These are phyloP conservation scores for Turritis glabra DNA, from an alignment of 345 rosid genomes.

Conservation along the genomic window DNA sequence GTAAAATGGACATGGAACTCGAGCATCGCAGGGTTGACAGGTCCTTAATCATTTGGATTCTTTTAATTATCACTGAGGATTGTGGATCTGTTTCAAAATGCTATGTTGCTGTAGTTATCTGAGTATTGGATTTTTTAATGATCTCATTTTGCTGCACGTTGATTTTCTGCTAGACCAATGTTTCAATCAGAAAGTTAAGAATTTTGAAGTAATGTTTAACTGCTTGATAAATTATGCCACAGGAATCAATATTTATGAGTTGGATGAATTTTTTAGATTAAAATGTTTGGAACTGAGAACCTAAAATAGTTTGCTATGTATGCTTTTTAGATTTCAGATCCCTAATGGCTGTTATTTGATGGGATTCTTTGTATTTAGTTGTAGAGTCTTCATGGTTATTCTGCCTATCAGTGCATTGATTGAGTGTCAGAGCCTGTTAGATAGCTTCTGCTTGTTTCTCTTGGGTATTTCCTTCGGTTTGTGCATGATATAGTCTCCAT, in stretches of 20 bases:
- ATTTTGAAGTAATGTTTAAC: not conserved
- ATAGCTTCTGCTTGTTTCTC: not conserved
- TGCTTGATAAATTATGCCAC: conserved; percentile 8
- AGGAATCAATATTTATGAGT: not conserved
- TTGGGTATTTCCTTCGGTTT: not conserved
- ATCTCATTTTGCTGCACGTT: not conserved
- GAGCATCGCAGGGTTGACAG: conserved; percentile 84
- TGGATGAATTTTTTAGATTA: not conserved
- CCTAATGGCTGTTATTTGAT: not conserved
- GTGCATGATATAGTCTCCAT: not conserved
- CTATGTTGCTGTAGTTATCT: not conserved
- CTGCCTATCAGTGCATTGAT: not conserved
- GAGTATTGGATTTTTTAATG: not conserved
- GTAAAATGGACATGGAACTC: conserved; percentile 80
- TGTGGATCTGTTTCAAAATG: not conserved
- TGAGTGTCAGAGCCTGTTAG: not conserved
- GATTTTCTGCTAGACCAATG: not conserved
- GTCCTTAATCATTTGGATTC: conserved; percentile 33
- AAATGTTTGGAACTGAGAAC: not conserved
- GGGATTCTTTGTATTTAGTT: not conserved
- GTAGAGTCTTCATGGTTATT: not conserved
- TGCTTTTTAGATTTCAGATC: conserved; percentile 1
- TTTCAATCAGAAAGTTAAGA: not conserved
- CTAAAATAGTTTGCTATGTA: not conserved
- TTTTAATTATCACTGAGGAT: not conserved